phyloP scores from a whole-genome alignment of 1,139 yeast genomes.

The Debaryomyces nepalensis region DNA sequence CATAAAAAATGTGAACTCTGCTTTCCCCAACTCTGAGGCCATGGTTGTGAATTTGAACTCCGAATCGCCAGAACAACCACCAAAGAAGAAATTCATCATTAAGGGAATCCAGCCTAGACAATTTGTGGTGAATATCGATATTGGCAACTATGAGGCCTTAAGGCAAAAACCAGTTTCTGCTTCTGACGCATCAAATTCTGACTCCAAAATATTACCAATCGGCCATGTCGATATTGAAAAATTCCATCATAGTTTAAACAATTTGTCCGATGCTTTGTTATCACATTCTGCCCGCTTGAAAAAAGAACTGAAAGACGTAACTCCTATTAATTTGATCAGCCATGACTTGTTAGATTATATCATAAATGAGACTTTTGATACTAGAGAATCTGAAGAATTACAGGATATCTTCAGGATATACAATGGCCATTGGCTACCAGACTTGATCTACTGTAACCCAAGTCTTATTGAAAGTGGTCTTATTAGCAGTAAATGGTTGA shows the following conservation, averaged over 20 bases:
- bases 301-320: constrained; percentile 21
- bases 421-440: constrained; percentile 49
- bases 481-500: constrained; percentile 44
- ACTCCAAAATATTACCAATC: constrained; percentile 29
- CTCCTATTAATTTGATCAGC: constrained; percentile 35
- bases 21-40: constrained; percentile 90
- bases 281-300: constrained; percentile 27
- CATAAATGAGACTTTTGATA: constrained; percentile 33
- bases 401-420: constrained; percentile 41
- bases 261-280: constrained; percentile 30
- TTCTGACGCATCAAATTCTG: constrained; percentile 19
- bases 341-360: constrained; percentile 40
- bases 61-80: constrained; percentile 52
- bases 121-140: constrained; percentile 47
- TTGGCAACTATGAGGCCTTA: constrained; percentile 52
- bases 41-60: constrained; percentile 70
- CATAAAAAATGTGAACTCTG: constrained; percentile 89
- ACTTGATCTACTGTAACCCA: constrained; percentile 48
- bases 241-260: constrained; percentile 35
- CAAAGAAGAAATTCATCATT: constrained; percentile 77
- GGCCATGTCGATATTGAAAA: constrained; percentile 45
- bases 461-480: constrained; percentile 42
- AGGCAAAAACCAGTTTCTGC: constrained; percentile 26
- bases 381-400: constrained; percentile 28
- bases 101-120: constrained; percentile 74